phyloP scores from a whole-genome alignment of 495 filamentous ascomycete genomes.

The Daldinia caldariorum region DNA sequence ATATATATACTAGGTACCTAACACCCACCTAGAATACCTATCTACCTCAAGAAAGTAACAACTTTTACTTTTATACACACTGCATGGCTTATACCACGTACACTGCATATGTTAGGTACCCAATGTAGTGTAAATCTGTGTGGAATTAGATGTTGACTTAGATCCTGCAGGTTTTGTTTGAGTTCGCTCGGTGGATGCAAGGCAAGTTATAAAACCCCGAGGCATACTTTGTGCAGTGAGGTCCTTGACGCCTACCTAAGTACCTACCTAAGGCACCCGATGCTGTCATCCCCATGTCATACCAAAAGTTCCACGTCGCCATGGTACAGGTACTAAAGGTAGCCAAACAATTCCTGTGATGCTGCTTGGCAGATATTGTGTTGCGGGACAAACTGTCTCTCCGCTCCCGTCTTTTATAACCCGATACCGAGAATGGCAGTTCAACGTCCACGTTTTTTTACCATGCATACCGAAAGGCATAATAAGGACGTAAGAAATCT shows the following conservation, averaged over 20 bases:
- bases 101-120: no score
- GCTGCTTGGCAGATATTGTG: not conserved
- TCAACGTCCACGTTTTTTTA: conserved; percentile 24
- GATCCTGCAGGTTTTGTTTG: conserved; percentile 4
- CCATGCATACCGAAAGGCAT: conserved; percentile 14
- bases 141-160: conserved; percentile 2
- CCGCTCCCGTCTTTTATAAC: not conserved
- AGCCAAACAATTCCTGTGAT: not conserved
- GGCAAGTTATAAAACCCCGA: conserved; percentile 20
- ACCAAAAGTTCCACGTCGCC: not conserved
- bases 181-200: conserved; percentile 16
- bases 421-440: not conserved
- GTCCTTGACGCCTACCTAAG: not conserved
- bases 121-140: not conserved
- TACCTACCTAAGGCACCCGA: no score
- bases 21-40: no score
- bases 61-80: no score
- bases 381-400: not conserved
- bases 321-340: conserved; percentile 7
- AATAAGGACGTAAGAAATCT: conserved; percentile 8
- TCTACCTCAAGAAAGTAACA: no score
- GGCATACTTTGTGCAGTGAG: conserved; percentile 11
- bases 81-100: not conserved
- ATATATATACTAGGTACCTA: no score
- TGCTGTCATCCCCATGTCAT: conserved; percentile 36